Base-by-base conservation (phyloP, 2,329 filamentous ascomycete species). In the Botrytis fabae region DNA sequence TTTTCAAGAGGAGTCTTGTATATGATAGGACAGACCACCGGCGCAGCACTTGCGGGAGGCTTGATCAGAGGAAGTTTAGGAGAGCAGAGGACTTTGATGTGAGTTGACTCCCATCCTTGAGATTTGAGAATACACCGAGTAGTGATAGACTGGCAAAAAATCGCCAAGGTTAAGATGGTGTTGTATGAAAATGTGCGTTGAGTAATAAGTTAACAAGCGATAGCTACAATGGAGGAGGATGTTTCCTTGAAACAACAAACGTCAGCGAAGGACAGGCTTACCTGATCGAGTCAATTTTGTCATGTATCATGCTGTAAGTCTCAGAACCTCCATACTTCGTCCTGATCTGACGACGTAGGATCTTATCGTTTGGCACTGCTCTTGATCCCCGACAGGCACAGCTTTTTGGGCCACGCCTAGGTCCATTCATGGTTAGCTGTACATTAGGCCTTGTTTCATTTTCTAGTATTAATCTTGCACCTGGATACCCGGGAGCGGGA, bases 351-450 rank as follows among this genome's bases (percentile, higher is more conserved):
- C 54, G 1, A 28, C 3, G 18, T 18, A 48, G 80, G 77, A 0
- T 85, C 87, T 71, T 88, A 9, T 83, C 86, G 0, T 88, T 88
- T 75, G 86, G 87, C 0, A 84, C 87, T 4, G 87, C 85, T 14
- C 77, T 89, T 6, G 86, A 88, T 77, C 86, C 87, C 0, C 78
- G 86, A 28, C 86, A 88, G 75, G 82, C 80, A 0, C 80, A 83
- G 44, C 81, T 85, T 1, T 85, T 87, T 74, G 86, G 86, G 0
- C 85, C 85, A 10, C 83, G 85, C 0, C 77, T 87, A 4, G 83
- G 83, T 0, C 86, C 87, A 0, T 84, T 86, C 40, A 79, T 89
- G 12, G 85, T 88, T 1, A 84, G 86, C 0, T 75, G 84, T 5
- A 79, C 80, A 1, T 75, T 84, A 6, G 84, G 81, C 0, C 75